Base-by-base conservation (phyloP, 306 rosid species). In the Fragaria iinumae region DNA sequence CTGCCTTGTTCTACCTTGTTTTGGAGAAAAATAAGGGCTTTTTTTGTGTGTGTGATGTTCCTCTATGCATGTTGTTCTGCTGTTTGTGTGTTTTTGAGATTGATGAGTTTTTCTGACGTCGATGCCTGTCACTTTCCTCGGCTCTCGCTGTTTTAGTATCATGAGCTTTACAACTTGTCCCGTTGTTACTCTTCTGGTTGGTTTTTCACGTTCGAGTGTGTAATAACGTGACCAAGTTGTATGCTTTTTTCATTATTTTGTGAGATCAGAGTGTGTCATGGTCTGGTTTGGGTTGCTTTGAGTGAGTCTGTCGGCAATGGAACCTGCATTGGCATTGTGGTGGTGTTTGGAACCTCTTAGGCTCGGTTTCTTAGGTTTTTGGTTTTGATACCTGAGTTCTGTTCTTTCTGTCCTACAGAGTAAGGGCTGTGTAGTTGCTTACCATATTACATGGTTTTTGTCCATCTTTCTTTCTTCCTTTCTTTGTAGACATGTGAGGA, bases 381-480 rank as follows among this genome's bases (percentile, higher is more conserved):
- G 53, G 20, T 75, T 55, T 75, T 60, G 50, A 56, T 38, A 21
- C 50, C 67, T 38, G 55, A 79, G 77, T 86, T 82, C 77, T 86
- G 86, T 72, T 83, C 81, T 80, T 86, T 82, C 77, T 86, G 86
- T 72, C 81, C 81, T 80, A 73, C 90, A 87, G 91, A 89, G 96
- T 80, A 75, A 73, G 69, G 62, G 75, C 14, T 44, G 32, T 80
- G 34, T n/a, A 69, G 45, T 74, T 77, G 18, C 45, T 53, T 79
- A 74, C 74, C 67, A 10, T 80, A 38, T 36, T 38, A 38, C 70
- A 38, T 66, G 81, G 62, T 78, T 60, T 65, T 76, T 52, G 44
- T 5, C 52, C 39, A 1, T 43, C 32, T 9, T 44, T 60, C 63
- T 44, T 32, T 77, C 50, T 69, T 83, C 66, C 73, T 38, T 47